Evolutionary conservation across 2,329 filamentous ascomycete species (phyloP), one percentile per base, ranked within the genome.

Genomic region (Xylariales sp.): DNA sequence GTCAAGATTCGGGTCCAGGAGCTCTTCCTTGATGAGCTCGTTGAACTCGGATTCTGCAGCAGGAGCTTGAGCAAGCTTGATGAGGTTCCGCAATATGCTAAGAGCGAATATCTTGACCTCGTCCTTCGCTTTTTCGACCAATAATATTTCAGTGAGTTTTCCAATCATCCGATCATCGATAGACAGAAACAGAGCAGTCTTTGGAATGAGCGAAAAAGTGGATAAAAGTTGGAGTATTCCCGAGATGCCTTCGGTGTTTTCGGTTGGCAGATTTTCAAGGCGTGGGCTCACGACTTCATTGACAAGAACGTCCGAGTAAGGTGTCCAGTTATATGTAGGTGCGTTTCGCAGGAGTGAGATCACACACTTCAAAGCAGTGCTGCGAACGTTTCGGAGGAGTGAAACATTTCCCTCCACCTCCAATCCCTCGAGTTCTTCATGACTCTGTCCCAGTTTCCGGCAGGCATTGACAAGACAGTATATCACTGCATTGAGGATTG

Each of bases 181-280:
- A 3, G 61, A 61, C 6, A 98, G 71, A 52, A 93, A 87, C 5
- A 82, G 57, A 1, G 83, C 81, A 1, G 81, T 83, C 46, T 72
- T 74, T 0, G 79, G 71, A 16, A 84, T 74, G 44, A 76, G 76
- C 3, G 88, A 83, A 86, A 91, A 95, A 2, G 85, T 86, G 3
- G 80, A 81, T 48, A 98, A 80, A 4, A 98, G 70, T 47, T 84
- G 82, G 46, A 96, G 74, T 29, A 89, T 76, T 12, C 84, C 86
- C 3, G 93, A 97, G 6, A 96, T 73, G 11, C 88, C 88, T 58
- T 98, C 90, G 0, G 88, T 86, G 31, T 88, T 95, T 65, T 98
- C 93, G 4, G 78, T 71, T 0, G 89, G 80, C 40, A 98, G 78
- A 43, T 86, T 87, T 3, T 84, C 76, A 14, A 97, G 69, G 49